These are phyloP conservation scores for Spiromastix sp. DNA, from an alignment of 2,329 filamentous ascomycete species.

Conservation along the genomic window DNA sequence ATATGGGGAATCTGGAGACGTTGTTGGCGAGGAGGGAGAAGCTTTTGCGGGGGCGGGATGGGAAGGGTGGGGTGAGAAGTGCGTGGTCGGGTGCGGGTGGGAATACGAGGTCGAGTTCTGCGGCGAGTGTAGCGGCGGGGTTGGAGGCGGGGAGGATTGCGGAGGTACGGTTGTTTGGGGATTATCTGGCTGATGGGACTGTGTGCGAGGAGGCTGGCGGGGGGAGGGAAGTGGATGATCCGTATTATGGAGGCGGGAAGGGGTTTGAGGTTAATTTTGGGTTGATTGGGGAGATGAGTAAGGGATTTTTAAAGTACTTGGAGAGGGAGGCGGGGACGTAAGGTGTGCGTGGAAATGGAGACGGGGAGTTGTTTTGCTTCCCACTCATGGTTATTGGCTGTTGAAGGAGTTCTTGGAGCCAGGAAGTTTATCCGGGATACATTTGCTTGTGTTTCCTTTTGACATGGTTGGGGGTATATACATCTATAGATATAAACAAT, in stretches of 20 bases:
- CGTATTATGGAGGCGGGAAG: constrained; percentile 79
- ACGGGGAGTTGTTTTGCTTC: constrained; percentile 8
- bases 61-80: constrained; percentile 13
- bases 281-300: constrained; percentile 67
- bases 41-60: constrained; percentile 39
- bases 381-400: no score
- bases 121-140: constrained; percentile 23
- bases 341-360: no score
- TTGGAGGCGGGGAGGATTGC: constrained; percentile 31
- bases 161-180: constrained; percentile 71
- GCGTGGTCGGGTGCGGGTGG: constrained; percentile 12
- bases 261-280: constrained; percentile 82
- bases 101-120: no score
- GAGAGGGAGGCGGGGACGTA: constrained; percentile 18
- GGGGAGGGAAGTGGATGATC: constrained; percentile 69
- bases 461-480: no score
- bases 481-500: no score
- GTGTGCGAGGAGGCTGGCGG: constrained; percentile 26
- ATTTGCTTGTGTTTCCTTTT: constrained; percentile 1
- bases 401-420: no score
- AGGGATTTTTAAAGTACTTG: constrained; percentile 60
- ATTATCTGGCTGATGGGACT: constrained; percentile 54
- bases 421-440: no score
- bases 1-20: constrained; percentile 66
- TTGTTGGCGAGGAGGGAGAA: constrained; percentile 50